phyloP scores from a whole-genome alignment of 148 eudicot genomes.

The Silene latifolia region DNA sequence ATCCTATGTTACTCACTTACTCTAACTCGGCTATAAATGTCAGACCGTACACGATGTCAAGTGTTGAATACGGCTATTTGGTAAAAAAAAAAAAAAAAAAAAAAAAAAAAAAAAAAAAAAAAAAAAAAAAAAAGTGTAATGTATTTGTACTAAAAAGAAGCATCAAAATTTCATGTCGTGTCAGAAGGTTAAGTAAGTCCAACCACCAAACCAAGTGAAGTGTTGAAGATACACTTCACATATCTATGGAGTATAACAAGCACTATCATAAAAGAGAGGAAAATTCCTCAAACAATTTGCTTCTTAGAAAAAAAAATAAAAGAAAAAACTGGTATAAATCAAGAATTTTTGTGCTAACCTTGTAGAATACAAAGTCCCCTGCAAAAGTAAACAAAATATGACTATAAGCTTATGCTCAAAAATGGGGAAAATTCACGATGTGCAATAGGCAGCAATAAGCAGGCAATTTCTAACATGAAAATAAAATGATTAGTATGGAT shows the following conservation, averaged over 20 bases:
- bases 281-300: not conserved
- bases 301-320: not conserved
- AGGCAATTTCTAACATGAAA: not conserved
- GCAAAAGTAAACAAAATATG: slow-evolving; percentile 26
- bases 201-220: not conserved
- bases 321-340: not conserved
- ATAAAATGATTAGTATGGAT: not conserved
- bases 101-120: no score
- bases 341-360: slow-evolving; percentile 40
- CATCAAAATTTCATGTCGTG: no score
- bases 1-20: not conserved
- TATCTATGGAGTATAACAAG: not conserved
- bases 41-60: not conserved
- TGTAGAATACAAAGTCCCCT: slow-evolving; percentile 57
- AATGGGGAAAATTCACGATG: not conserved
- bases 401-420: slow-evolving; percentile 10
- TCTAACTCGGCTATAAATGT: not conserved
- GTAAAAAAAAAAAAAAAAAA: no score
- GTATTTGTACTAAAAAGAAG: not conserved
- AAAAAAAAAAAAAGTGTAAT: no score
- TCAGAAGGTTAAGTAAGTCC: no score
- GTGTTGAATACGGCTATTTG: not conserved
- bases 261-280: not conserved
- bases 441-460: not conserved
- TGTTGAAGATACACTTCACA: not conserved